phyloP scores from a whole-genome alignment of 73 alveolate genomes.

The Paramecium caudatum region DNA sequence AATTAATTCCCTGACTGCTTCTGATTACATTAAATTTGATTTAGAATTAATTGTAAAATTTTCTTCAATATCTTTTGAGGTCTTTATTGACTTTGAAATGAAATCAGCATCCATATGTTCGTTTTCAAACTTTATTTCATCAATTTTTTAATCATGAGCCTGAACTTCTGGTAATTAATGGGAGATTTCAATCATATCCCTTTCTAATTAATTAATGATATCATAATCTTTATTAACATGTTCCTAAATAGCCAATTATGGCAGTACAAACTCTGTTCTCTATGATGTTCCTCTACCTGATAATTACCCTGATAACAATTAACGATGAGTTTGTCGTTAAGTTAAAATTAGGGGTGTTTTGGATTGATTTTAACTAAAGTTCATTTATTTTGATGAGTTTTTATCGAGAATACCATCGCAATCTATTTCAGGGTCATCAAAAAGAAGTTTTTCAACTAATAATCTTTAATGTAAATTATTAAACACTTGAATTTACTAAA shows the following conservation, averaged over 20 bases:
- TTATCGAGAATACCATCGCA: not conserved
- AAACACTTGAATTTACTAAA: not conserved
- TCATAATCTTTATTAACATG: slow-evolving; percentile 24
- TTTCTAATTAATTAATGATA: slow-evolving; percentile 3
- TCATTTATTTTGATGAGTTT: slow-evolving; percentile 13
- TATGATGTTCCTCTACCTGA: slow-evolving; percentile 4
- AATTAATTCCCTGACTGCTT: not conserved
- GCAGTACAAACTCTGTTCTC: slow-evolving; percentile 8
- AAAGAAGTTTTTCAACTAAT: not conserved
- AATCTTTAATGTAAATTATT: not conserved
- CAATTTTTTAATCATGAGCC: not conserved
- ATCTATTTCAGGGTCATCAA: slow-evolving; percentile 38
- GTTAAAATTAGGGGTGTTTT: slow-evolving; percentile 4
- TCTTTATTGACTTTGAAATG: slow-evolving; percentile 7
- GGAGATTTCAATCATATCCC: slow-evolving; percentile 19
- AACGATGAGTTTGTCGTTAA: not conserved
- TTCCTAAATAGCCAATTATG: not conserved
- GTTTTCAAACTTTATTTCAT: slow-evolving; percentile 13
- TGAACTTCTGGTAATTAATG: no score
- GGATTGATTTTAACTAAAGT: slow-evolving; percentile 3
- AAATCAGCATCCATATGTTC: slow-evolving; percentile 41
- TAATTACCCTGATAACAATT: not conserved
- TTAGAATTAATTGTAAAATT: not conserved
- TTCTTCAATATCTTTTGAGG: slow-evolving; percentile 7
- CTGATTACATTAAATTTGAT: not conserved